Evolutionary conservation across 371 early-diverging fungal genomes (phyloP), one percentile per base, ranked within the genome.

Genomic region (Apophysomyces elegans): DNA sequence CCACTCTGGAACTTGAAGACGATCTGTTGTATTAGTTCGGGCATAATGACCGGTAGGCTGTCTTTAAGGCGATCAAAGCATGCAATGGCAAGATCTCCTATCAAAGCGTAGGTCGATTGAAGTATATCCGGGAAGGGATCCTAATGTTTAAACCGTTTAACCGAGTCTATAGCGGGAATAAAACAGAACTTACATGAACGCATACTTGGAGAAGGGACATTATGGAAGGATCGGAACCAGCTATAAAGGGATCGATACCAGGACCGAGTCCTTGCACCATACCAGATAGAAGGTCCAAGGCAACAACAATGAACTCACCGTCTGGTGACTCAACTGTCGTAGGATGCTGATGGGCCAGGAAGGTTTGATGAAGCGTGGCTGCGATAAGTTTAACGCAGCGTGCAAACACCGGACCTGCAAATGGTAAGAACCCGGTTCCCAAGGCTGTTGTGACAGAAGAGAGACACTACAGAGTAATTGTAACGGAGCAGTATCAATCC

Each of bases 51-150:
- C 8, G 86, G 85, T 62, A 97, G 72, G 67, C 86, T 88, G 9
- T 92, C 90, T 58, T 74, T 81, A 3, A 98, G 75, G 16, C 87
- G 85, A 36, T 74, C 68, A 80, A 93, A 97, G 64, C 90, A 89
- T 56, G 88, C 84, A 64, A 93, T 92, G n/a, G 96, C 90, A 56
- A 98, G 79, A 72, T 98, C 97, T 14, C 99, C 99, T 32, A 98
- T 84, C 18, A 97, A 84, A 5, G 97, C 98, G 78, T 90, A 96
- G 18, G 99, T 91, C 13, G 94, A 92, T 74, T 96, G 96, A 26
- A 93, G 85, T 56, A 98, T 95, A 61, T 96, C 94, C 11, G 89
- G 82, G 11, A 86, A 81, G 0, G 86, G 70, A 64, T 96, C 93
- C 90, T 90, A 59, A 38, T 44, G 36, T n/a, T 7, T n/a, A 11